These are phyloP conservation scores for Coprinellus micaceus DNA, from an alignment of 768 basidiomycete species.

Conservation along the genomic window DNA sequence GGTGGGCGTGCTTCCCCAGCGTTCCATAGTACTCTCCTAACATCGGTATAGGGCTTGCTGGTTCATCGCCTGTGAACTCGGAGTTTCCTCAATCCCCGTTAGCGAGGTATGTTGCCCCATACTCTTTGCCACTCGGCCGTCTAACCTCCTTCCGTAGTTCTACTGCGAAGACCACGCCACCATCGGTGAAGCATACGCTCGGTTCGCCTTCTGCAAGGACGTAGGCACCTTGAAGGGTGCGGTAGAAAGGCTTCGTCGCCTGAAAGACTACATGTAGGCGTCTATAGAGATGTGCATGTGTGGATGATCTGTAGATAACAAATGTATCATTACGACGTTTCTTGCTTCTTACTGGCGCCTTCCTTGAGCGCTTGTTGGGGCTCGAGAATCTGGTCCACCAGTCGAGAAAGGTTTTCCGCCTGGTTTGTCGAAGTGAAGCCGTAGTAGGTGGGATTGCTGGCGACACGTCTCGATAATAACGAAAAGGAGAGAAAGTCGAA, in stretches of 20 bases:
- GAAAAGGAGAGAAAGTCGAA: constrained; percentile 80
- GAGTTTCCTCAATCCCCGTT: constrained; percentile 91
- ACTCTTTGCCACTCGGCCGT: not conserved
- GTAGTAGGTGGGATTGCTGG: constrained; percentile 84
- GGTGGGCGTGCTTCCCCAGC: constrained; percentile 34
- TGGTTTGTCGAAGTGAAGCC: constrained; percentile 43
- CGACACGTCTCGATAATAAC: constrained; percentile 67
- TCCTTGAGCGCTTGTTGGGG: constrained; percentile 11
- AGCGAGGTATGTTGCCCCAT: constrained; percentile 69
- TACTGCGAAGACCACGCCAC: constrained; percentile 83
- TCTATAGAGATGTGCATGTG: not conserved
- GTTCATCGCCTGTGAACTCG: constrained; percentile 89
- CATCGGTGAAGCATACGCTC: constrained; percentile 83
- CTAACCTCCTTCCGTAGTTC: constrained; percentile 49
- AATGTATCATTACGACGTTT: not conserved
- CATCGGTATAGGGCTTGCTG: constrained; percentile 68
- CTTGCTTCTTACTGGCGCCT: constrained; percentile 1
- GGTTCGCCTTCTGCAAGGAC: constrained; percentile 98
- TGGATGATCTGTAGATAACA: no score
- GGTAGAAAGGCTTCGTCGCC: constrained; percentile 71
- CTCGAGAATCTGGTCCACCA: constrained; percentile 55
- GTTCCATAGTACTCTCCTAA: no score
- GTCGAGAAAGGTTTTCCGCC: constrained; percentile 60
- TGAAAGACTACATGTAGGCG: constrained; percentile 59
- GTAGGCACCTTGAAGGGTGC: constrained; percentile 76